Base-by-base conservation (phyloP, 2,329 filamentous ascomycete genomes). In the Verticillium albo-atrum region DNA sequence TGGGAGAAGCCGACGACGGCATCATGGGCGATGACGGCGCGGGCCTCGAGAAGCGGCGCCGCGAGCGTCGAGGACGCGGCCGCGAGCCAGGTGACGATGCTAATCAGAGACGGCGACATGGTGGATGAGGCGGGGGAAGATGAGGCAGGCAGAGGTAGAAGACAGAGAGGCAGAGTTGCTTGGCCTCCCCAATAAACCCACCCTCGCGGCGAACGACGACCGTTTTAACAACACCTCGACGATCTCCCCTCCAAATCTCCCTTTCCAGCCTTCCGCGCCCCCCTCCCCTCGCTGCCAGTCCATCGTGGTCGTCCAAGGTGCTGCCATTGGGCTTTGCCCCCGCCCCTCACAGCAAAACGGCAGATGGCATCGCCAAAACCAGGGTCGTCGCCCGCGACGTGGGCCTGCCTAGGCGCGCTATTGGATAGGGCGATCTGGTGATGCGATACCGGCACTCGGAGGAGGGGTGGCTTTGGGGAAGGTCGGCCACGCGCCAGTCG, bases 1-100 rank as follows among this genome's bases (percentile, higher is more conserved):
- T 74, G 62, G 6, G 65, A 52, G 47, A 74, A 72, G 1, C 71
- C 71, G 42, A 71, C 67, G 12, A 74, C 67, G n/a, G 67, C 68
- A 57, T 71, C 66, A 34, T 73, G 70, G 55, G 20, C 52, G 55
- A 73, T 71, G 56, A 72, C 66, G 34, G 61, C 64, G 30, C 70
- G 71, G 34, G 65, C 63, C 58, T 64, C 61, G 42, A 73, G 34
- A 4, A 66, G 67, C 6, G 66, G 63, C n/a, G 64, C 69, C 32
- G 47, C 30, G 54, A 56, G 55, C 6, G 60, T 51, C 54, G 57
- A 55, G 10, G 54, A 57, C 2, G 61, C 62, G 54, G 61, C 62
- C 5, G 54, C 61, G 55, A 64, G 62, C 61, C 61, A 61, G 3
- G 57, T 37, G 58, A 56, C 58, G 54, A 64, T 47, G 28, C 61